A percentile compares a stretch with the other conserved stretches of the same genome.
These are phyloP conservation scores for Exophiala sideris DNA, from an alignment of 2,329 filamentous ascomycete species.

Conservation along the genomic window DNA sequence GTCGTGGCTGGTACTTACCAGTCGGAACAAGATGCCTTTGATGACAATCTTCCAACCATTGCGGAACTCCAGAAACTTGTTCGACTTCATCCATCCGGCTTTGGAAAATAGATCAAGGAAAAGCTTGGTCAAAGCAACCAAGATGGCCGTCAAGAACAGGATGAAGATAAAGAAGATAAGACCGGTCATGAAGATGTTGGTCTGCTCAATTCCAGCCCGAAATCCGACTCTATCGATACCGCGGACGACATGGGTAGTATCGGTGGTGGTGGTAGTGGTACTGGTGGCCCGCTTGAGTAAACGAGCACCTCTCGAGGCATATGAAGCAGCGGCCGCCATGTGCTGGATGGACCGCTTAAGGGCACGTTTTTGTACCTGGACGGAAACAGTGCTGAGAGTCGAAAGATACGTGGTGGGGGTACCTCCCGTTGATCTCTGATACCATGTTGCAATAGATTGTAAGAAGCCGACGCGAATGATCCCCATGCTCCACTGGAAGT, in stretches of 20 bases:
- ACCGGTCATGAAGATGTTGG: slow-evolving; percentile 91
- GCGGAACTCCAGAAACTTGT: slow-evolving; percentile 90
- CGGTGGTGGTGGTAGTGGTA: slow-evolving; percentile 48
- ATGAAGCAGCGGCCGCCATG: slow-evolving; percentile 24
- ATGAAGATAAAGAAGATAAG: slow-evolving; percentile 86
- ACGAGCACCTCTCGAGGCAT: slow-evolving; percentile 14
- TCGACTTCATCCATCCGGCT: slow-evolving; percentile 72
- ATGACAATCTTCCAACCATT: slow-evolving; percentile 90
- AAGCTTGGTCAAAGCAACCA: slow-evolving; percentile 76
- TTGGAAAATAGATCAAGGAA: slow-evolving; percentile 72
- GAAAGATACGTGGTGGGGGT: slow-evolving; percentile 76
- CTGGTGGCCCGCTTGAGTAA: slow-evolving; percentile 53
- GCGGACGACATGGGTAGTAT: slow-evolving; percentile 56
- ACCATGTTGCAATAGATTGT: slow-evolving; percentile 89
- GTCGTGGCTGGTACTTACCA: slow-evolving; percentile 43
- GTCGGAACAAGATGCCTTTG: slow-evolving; percentile 88
- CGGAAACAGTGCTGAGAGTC: slow-evolving; percentile 68
- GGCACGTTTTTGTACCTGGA: slow-evolving; percentile 68
- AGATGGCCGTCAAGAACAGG: slow-evolving; percentile 68
- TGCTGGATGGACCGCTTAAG: slow-evolving; percentile 45
- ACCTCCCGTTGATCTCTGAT: slow-evolving; percentile 88
- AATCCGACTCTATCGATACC: slow-evolving; percentile 91
- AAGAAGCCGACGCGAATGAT: slow-evolving; percentile 86
- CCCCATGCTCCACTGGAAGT: slow-evolving; percentile 98
- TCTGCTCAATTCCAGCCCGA: slow-evolving; percentile 76